Evolutionary conservation across 306 rosid genomes (phyloP).

Genomic region (Vicia sativa): DNA sequence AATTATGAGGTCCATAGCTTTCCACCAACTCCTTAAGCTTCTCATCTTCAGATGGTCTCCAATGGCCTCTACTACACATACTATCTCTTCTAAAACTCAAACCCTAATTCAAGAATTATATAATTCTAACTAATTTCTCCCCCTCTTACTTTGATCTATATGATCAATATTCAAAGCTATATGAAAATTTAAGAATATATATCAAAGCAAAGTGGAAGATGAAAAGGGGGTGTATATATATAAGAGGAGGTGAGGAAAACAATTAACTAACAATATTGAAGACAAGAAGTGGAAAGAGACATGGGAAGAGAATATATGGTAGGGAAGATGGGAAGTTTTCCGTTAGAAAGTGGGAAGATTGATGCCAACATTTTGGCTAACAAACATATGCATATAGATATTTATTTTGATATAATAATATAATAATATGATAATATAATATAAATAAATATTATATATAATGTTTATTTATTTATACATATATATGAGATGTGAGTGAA

Average conservation of each 20-base stretch:
- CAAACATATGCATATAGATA: constrained; percentile 48
- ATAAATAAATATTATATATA: not conserved
- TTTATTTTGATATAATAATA: not conserved
- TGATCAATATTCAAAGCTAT: constrained; percentile 14
- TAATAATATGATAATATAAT: not conserved
- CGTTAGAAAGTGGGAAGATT: constrained; percentile 88
- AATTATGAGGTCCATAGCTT: constrained; percentile 95
- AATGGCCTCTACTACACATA: constrained; percentile 97
- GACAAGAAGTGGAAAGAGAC: constrained; percentile 43
- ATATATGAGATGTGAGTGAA: constrained; percentile 19
- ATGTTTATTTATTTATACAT: not conserved
- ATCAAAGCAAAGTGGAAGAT: constrained; percentile 16
- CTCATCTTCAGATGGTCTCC: constrained; percentile 97
- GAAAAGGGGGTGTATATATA: not conserved
- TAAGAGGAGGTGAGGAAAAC: constrained; percentile 2
- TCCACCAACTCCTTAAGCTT: constrained; percentile 85
- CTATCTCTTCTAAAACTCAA: constrained; percentile 26
- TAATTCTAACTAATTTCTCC: not conserved
- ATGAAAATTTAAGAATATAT: constrained; percentile 13
- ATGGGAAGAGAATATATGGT: constrained; percentile 54
- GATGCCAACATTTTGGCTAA: constrained; percentile 97
- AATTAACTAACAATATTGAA: constrained; percentile 30
- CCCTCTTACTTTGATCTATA: constrained; percentile 37
- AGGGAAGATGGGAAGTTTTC: constrained; percentile 70
- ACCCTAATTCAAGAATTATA: constrained; percentile 48